Conservation (phyloP, 768 basidiomycete species). For the Leccinellum luteum region DNA sequence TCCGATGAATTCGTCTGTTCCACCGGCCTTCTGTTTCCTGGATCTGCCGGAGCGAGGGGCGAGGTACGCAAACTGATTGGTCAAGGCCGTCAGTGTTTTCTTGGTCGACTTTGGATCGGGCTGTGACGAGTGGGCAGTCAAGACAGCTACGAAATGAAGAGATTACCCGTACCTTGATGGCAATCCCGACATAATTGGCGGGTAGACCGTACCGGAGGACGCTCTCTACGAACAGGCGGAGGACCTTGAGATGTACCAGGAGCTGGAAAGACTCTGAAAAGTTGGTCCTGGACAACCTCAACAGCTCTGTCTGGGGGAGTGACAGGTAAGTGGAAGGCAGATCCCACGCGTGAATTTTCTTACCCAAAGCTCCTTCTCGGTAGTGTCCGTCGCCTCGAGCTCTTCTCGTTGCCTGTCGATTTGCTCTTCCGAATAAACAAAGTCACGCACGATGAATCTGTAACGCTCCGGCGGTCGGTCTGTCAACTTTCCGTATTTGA, state of each 20-base stretch:
- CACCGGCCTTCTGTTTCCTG: slow-evolving; percentile 33
- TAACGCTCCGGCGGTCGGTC: slow-evolving; percentile 7
- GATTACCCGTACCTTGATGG: slow-evolving; percentile 61
- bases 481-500: not conserved
- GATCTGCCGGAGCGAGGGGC: slow-evolving; percentile 59
- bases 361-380: slow-evolving; percentile 98
- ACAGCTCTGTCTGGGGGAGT: slow-evolving; percentile 72
- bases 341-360: slow-evolving; percentile 17
- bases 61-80: slow-evolving; percentile 79
- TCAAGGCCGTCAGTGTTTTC: slow-evolving; percentile 71
- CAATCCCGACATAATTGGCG: slow-evolving; percentile 80
- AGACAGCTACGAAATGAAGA: not conserved
- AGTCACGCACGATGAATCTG: slow-evolving; percentile 95
- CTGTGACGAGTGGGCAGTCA: slow-evolving; percentile 36
- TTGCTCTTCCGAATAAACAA: slow-evolving; percentile 81
- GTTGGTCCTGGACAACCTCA: slow-evolving; percentile 88
- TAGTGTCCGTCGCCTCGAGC: slow-evolving; percentile 69
- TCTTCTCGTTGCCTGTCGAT: slow-evolving; percentile 80
- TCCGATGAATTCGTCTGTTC: slow-evolving; percentile 72
- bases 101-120: slow-evolving; percentile 85
- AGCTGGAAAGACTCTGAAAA: slow-evolving; percentile 97
- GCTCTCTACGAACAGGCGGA: slow-evolving; percentile 91
- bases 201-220: slow-evolving; percentile 95
- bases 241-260: slow-evolving; percentile 88
- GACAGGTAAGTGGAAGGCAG: not conserved